Percentiles rank a stretch among this genome's conserved stretches.
These are phyloP conservation scores for Pharus latifolius DNA, from an alignment of 176 grass and related monocot genomes.

Conservation along the genomic window DNA sequence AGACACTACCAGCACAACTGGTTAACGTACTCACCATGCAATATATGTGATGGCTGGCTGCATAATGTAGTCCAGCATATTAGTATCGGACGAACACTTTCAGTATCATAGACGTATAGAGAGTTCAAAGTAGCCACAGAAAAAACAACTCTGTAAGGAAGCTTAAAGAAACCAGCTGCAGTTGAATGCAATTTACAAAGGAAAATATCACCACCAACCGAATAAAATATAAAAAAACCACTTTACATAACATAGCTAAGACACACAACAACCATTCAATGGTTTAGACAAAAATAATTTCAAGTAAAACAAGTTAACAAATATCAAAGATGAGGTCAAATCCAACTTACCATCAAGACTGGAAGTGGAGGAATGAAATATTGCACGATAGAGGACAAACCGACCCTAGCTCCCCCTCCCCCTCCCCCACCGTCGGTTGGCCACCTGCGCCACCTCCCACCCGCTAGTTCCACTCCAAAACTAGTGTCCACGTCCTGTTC, in stretches of 20 bases:
- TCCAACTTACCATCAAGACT: slow-evolving; percentile 73
- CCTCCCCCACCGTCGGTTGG: too few relatives aligned
- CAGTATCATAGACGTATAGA: slow-evolving; percentile 47
- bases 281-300: not conserved
- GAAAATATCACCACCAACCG: slow-evolving; percentile 66
- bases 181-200: slow-evolving; percentile 59
- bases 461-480: too few relatives aligned
- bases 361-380: too few relatives aligned
- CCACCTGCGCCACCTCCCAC: too few relatives aligned
- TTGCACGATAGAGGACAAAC: too few relatives aligned
- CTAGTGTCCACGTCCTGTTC: too few relatives aligned
- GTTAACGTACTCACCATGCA: slow-evolving; percentile 36
- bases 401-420: too few relatives aligned
- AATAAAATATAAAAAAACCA: not conserved
- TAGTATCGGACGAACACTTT: slow-evolving; percentile 33
- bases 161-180: slow-evolving; percentile 43
- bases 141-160: slow-evolving; percentile 49
- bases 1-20: too few relatives aligned
- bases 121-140: slow-evolving; percentile 43
- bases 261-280: not conserved
- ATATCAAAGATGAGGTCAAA: not conserved
- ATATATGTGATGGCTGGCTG: slow-evolving; percentile 54
- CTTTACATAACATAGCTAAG: not conserved
- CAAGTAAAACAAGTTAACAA: not conserved
- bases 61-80: slow-evolving; percentile 52